Evolutionary conservation across 805 yeast genomes (phyloP).

Genomic region (Kurtzmaniella fragi): DNA sequence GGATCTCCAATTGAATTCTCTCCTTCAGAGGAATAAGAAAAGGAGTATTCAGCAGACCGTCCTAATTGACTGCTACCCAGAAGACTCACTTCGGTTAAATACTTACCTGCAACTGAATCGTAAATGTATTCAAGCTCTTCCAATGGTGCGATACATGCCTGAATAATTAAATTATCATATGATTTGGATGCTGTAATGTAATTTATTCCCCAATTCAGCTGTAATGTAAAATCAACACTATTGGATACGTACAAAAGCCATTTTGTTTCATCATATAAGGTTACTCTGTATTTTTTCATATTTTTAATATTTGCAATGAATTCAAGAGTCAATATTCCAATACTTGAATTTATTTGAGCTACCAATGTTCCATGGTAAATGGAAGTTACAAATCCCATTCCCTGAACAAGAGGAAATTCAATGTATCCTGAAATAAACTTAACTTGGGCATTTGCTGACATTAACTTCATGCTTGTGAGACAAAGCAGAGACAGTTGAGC

Average conservation of each 20-base stretch:
- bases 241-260: conserved; percentile 13
- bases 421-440: conserved; percentile 28
- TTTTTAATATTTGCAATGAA: conserved; percentile 22
- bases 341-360: conserved; percentile 40
- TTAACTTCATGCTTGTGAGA: conserved; percentile 39
- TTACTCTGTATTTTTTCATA: conserved; percentile 12
- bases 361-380: conserved; percentile 44
- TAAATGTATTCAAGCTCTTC: conserved; percentile 21
- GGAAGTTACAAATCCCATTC: conserved; percentile 56
- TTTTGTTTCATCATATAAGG: conserved; percentile 10
- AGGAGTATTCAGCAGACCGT: conserved; percentile 27
- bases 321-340: conserved; percentile 40
- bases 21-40: conserved; percentile 43
- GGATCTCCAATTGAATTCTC: conserved; percentile 37
- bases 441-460: conserved; percentile 39
- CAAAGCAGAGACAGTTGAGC: conserved; percentile 27
- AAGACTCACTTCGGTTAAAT: conserved; percentile 42
- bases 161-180: conserved; percentile 39
- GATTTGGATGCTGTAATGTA: conserved; percentile 28
- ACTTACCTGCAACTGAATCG: conserved; percentile 62
- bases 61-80: conserved; percentile 21
- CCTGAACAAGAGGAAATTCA: conserved; percentile 49
- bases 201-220: conserved; percentile 17
- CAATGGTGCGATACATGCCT: conserved; percentile 45
- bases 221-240: conserved; percentile 25